Base-by-base conservation (phyloP, 352 stramenopile genomes). In the Phytopythium montanum region DNA sequence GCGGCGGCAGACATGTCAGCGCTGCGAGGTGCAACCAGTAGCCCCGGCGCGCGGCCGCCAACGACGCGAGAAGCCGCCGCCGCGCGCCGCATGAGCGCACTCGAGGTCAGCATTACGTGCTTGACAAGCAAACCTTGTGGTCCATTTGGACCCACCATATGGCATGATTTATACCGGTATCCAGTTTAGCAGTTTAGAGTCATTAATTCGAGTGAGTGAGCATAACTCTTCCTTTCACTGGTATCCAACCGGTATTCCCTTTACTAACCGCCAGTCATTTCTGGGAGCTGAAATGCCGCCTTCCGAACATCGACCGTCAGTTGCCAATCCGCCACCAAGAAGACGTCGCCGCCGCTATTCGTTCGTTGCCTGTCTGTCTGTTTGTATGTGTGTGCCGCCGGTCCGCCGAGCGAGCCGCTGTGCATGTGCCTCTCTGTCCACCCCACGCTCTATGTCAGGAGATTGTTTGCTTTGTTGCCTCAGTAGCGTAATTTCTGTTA, bases 371-470 rank as follows among this genome's bases (percentile, higher is more conserved):
- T 33, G 14, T 33, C 14, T 31, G 5, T 9, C 10, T 50, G 45
- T 34, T 5, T 52, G 0, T 52, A 25, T 52, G 25, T 23, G 45
- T 52, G 29, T 29, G 23, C 23, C n/a, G n/a, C n/a, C 25, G 7
- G 10, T 6, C 28, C 50, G 23, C 13, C 66, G 29, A 62, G 12
- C 62, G 33, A 46, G n/a, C 60, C n/a, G 31, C 31, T 28, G 33
- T 63, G 38, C 54, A 26, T 65, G 39, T 70, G 25, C 46, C 65
- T 57, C 51, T 51, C 21, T 23, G 42, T 48, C n/a, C 39, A 21
- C 45, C n/a, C 76, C 81, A 91, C 67, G 67, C 65, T 88, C 72
- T 87, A 87, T 84, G 81, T 91, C 81, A 91, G 79, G 81, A 85
- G 72, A 65, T 81, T 82, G 79, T 81, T 76, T 85, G 76, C 76